These are phyloP conservation scores for Schizophyllum commune DNA, from an alignment of 1,284 basidiomycete species.

Conservation along the genomic window DNA sequence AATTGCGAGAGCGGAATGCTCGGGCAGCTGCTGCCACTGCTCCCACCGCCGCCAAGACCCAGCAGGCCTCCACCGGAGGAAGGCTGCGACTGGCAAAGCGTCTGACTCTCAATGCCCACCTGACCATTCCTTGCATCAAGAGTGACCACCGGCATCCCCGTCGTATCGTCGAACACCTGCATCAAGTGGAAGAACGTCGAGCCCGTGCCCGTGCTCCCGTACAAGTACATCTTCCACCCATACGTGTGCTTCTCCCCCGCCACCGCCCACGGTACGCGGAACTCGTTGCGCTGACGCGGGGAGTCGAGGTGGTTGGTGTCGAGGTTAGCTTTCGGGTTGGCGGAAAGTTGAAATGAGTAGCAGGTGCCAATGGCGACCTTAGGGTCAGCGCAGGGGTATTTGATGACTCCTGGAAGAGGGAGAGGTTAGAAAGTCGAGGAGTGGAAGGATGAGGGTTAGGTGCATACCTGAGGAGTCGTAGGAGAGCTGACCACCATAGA, in stretches of 20 bases:
- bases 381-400: not conserved
- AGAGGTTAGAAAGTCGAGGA: too few species aligned
- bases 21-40: not conserved
- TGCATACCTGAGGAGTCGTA: not conserved
- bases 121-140: slow-evolving; percentile 10
- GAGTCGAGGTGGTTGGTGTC: slow-evolving; percentile 1
- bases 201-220: slow-evolving; percentile 6
- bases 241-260: slow-evolving; percentile 1
- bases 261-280: not conserved
- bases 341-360: not conserved
- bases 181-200: slow-evolving; percentile 15
- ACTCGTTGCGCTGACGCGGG: not conserved
- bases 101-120: slow-evolving; percentile 4
- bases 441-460: too few species aligned
- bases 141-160: slow-evolving; percentile 10
- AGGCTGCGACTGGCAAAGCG: slow-evolving; percentile 7
- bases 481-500: not conserved
- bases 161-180: slow-evolving; percentile 11
- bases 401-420: not conserved
- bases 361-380: not conserved
- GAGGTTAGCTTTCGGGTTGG: not conserved
- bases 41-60: not conserved
- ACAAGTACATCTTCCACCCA: slow-evolving; percentile 3
- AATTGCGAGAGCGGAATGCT: not conserved
- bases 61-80: not conserved